These are phyloP conservation scores for Cryptococcus deneoformans DNA, from an alignment of 1,284 basidiomycete species.

Conservation along the genomic window DNA sequence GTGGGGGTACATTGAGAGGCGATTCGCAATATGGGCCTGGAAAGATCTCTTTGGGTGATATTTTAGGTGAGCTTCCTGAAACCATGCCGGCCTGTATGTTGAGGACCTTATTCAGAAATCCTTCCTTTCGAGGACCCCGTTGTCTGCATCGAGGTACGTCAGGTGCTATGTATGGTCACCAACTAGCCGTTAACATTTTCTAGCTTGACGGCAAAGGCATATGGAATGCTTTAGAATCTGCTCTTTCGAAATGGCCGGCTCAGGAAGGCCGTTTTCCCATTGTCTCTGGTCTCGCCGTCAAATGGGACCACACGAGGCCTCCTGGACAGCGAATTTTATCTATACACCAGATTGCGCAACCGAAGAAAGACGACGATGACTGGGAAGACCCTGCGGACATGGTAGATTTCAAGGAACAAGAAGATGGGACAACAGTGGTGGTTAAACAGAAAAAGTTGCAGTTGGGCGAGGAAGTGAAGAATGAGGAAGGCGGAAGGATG, in stretches of 20 bases:
- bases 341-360: slow-evolving; percentile 58
- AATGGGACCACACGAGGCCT: slow-evolving; percentile 74
- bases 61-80: slow-evolving; percentile 29
- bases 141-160: slow-evolving; percentile 61
- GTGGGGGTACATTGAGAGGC: slow-evolving; percentile 81
- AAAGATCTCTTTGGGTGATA: slow-evolving; percentile 71
- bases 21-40: slow-evolving; percentile 83
- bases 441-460: slow-evolving; percentile 38
- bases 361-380: slow-evolving; percentile 52
- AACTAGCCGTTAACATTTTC: not conserved
- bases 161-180: not conserved
- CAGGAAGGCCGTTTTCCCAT: slow-evolving; percentile 93
- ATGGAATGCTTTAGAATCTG: slow-evolving; percentile 76
- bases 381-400: slow-evolving; percentile 33
- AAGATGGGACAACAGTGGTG: slow-evolving; percentile 50
- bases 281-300: slow-evolving; percentile 77
- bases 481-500: slow-evolving; percentile 57
- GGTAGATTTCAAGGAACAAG: slow-evolving; percentile 43
- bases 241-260: slow-evolving; percentile 75
- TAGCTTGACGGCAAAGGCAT: slow-evolving; percentile 74
- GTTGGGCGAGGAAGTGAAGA: slow-evolving; percentile 57
- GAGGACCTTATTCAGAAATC: slow-evolving; percentile 58
- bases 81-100: slow-evolving; percentile 1
- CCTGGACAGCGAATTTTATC: slow-evolving; percentile 70
- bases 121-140: slow-evolving; percentile 85